These are phyloP conservation scores for Trichosporon inkin DNA, from an alignment of 1,284 basidiomycete species.

Conservation along the genomic window DNA sequence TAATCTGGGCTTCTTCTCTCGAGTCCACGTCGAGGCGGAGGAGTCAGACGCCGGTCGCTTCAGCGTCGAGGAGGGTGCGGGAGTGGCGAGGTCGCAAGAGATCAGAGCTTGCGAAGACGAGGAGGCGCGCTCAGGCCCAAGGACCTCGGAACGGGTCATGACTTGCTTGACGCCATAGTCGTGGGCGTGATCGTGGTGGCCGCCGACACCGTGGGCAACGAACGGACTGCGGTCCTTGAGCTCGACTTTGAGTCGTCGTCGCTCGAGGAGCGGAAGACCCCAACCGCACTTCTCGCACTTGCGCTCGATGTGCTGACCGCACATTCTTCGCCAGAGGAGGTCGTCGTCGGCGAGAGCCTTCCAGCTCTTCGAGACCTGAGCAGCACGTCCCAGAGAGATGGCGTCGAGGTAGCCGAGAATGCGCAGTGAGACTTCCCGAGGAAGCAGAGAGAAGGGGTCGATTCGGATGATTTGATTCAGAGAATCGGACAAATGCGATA, in stretches of 20 bases:
- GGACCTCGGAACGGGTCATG: constrained; percentile 34
- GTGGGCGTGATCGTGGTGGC: constrained; percentile 36
- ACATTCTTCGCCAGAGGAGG: constrained; percentile 91
- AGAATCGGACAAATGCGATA: constrained; percentile 93
- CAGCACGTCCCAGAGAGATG: constrained; percentile 88
- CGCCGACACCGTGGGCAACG: constrained; percentile 36
- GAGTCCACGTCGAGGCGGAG: constrained; percentile 4
- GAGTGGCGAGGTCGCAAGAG: constrained; percentile 19
- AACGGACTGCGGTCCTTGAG: constrained; percentile 44
- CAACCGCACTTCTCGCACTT: constrained; percentile 97
- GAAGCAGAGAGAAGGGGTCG: constrained; percentile 89
- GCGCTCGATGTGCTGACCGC: constrained; percentile 97
- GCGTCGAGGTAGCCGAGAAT: constrained; percentile 92
- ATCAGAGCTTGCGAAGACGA: constrained; percentile 4
- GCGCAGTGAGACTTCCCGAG: constrained; percentile 83
- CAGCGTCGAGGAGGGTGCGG: constrained; percentile 6
- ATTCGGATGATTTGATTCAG: constrained; percentile 87
- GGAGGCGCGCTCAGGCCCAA: constrained; percentile 20
- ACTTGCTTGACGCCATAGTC: constrained; percentile 25
- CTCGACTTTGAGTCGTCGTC: constrained; percentile 48
- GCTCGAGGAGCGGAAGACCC: constrained; percentile 86
- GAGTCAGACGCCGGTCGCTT: constrained; percentile 16
- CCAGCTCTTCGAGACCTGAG: constrained; percentile 88
- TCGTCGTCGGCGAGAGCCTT: constrained; percentile 90
- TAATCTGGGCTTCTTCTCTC: constrained; percentile 26